Percentiles rank a stretch among this genome's conserved stretches.
Evolutionary conservation across 108 stramenopile genomes (phyloP).

Genomic region (Conticribra weissflogii): DNA sequence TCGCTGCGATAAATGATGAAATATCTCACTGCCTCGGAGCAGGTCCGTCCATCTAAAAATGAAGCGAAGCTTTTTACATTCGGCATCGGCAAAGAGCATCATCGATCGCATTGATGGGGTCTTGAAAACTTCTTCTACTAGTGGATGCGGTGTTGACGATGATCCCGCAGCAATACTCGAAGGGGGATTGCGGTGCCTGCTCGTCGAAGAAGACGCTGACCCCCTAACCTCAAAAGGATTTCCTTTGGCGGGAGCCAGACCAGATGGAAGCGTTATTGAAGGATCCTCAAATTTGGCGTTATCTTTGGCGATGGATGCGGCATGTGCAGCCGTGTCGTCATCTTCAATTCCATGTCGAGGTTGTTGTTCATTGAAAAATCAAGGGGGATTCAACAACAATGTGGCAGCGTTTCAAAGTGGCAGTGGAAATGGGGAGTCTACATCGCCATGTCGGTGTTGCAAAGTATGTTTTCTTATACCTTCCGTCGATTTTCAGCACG

Average conservation of each 20-base stretch:
- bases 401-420: neutral
- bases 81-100: conserved; percentile 21
- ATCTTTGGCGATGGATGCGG: conserved; percentile 43
- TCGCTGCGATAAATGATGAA: too few species aligned
- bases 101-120: neutral
- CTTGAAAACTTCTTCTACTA: neutral
- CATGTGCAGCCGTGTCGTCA: conserved; percentile 17
- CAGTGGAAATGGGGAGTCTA: neutral
- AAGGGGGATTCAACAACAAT: neutral
- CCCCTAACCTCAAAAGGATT: too few species aligned
- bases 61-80: conserved; percentile 27
- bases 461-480: conserved; percentile 33
- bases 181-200: conserved; percentile 4
- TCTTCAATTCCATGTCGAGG: conserved; percentile 9
- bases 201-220: conserved; percentile 26
- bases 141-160: neutral
- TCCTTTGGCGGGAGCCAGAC: neutral
- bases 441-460: conserved; percentile 32
- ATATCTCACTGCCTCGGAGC: too few species aligned
- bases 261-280: neutral
- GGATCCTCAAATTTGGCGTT: conserved; percentile 11
- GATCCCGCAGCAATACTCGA: neutral
- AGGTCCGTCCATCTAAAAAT: too few species aligned
- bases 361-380: neutral
- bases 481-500: neutral